Evolutionary conservation across 2,329 filamentous ascomycete species (phyloP).

Genomic region (Aspergillus novoparasiticus): DNA sequence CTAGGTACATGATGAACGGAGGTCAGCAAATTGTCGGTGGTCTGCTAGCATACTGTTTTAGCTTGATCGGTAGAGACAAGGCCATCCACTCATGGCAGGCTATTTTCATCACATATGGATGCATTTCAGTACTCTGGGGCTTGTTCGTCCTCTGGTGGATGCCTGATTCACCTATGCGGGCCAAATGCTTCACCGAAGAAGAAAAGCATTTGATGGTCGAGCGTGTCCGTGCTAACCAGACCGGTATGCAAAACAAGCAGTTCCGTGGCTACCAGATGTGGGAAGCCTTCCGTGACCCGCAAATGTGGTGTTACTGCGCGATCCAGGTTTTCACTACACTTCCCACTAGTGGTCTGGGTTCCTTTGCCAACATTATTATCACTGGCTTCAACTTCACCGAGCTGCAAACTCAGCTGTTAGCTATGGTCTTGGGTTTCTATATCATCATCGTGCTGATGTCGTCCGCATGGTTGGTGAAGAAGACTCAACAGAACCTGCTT

Average conservation of each 20-base stretch:
- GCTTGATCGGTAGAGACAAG: conserved; percentile 54
- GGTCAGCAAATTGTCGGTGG: conserved; percentile 73
- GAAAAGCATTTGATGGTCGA: conserved; percentile 67
- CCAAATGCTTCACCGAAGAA: conserved; percentile 67
- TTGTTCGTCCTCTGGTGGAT: conserved; percentile 66
- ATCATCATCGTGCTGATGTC: conserved; percentile 71
- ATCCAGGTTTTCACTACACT: conserved; percentile 73
- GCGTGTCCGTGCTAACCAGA: conserved; percentile 63
- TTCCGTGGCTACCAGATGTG: conserved; percentile 58
- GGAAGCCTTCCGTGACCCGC: conserved; percentile 65
- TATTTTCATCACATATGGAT: conserved; percentile 68
- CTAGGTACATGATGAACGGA: conserved; percentile 73
- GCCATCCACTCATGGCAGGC: conserved; percentile 68
- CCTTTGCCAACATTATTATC: conserved; percentile 76
- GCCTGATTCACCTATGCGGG: conserved; percentile 71
- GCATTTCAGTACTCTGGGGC: conserved; percentile 64
- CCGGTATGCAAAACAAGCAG: conserved; percentile 60
- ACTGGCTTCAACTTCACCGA: conserved; percentile 66
- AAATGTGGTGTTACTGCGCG: conserved; percentile 65
- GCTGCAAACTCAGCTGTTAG: conserved; percentile 70
- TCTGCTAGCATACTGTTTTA: conserved; percentile 61
- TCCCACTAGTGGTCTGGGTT: conserved; percentile 71
- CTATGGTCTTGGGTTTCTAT: conserved; percentile 72
- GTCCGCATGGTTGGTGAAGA: conserved; percentile 69
- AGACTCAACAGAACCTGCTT: conserved; percentile 67